A percentile compares a stretch with the other conserved stretches of the same genome.
These are phyloP conservation scores for Suhomyces bokatorum DNA, from an alignment of 1,139 yeast genomes.

Conservation along the genomic window DNA sequence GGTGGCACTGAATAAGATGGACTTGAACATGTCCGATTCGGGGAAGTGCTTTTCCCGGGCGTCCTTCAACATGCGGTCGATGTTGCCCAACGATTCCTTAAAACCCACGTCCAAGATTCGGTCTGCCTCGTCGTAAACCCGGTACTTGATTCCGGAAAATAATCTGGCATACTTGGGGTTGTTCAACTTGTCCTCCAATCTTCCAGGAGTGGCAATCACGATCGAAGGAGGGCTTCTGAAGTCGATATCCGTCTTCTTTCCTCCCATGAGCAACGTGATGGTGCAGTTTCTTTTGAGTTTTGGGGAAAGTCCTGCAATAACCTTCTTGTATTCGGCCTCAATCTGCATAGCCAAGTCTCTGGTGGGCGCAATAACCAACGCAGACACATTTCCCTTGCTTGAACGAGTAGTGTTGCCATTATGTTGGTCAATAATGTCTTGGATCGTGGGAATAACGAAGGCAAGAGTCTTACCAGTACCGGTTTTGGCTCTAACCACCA, in stretches of 20 bases:
- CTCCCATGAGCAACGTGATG: slow-evolving; percentile 41
- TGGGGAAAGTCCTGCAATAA: slow-evolving; percentile 25
- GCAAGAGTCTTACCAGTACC: slow-evolving; percentile 97
- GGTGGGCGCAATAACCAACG: slow-evolving; percentile 84
- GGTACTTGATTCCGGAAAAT: slow-evolving; percentile 57
- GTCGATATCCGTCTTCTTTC: slow-evolving; percentile 29
- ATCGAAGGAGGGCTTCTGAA: slow-evolving; percentile 40
- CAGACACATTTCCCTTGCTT: slow-evolving; percentile 36
- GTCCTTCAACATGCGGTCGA: slow-evolving; percentile 49
- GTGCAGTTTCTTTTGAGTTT: slow-evolving; percentile 15
- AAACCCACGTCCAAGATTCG: slow-evolving; percentile 78
- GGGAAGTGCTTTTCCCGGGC: slow-evolving; percentile 31
- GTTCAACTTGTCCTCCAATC: slow-evolving; percentile 64
- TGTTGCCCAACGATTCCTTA: slow-evolving; percentile 58
- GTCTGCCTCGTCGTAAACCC: slow-evolving; percentile 90
- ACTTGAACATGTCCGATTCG: slow-evolving; percentile 45
- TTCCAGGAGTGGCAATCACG: slow-evolving; percentile 89
- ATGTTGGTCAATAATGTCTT: slow-evolving; percentile 24
- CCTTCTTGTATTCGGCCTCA: slow-evolving; percentile 59
- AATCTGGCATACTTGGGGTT: slow-evolving; percentile 44
- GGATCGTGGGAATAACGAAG: slow-evolving; percentile 77
- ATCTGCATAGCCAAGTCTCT: slow-evolving; percentile 91
- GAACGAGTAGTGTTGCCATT: slow-evolving; percentile 7
- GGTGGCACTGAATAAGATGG: slow-evolving; percentile 86
- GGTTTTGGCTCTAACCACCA: slow-evolving; percentile 88